Base-by-base conservation (phyloP, 169 alveolate species). In the Amoebophrya sp. region DNA sequence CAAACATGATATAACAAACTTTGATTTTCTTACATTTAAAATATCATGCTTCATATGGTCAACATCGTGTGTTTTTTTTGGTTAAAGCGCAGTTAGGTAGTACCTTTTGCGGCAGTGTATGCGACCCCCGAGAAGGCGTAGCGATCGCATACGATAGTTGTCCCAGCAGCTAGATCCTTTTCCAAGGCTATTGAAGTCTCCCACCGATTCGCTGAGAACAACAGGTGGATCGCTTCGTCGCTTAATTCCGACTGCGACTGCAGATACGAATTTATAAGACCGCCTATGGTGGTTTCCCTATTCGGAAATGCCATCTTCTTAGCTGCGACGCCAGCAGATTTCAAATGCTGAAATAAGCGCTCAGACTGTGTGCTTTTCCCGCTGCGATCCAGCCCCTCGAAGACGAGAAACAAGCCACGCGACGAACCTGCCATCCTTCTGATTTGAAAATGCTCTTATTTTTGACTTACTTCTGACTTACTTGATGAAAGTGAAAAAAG, bases 61-160 rank as follows among this genome's bases (percentile, higher is more conserved):
- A n/a, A n/a, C n/a, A n/a, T n/a, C n/a, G n/a, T n/a, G n/a, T n/a
- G n/a, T n/a, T n/a, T n/a, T n/a, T n/a, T n/a, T n/a, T n/a, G n/a
- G n/a, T n/a, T n/a, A n/a, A n/a, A n/a, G n/a, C n/a, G n/a, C n/a
- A n/a, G 12, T 65, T 65, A 65, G 33, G 36, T 12, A 6, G 1
- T 65, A 65, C 83, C 83, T 65, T 65, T 65, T 36, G 83, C 83
- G 36, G 83, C 83, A 12, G 83, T 65, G 26, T 65, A 65, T 36
- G 83, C 83, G 33, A 65, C 83, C 33, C 83, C 83, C 2, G 83
- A 65, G n/a, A 65, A 65, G 83, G 83, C 83, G 83, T 65, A 65
- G 18, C 83, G 12, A 65, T 65, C 83, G 83, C 83, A 65, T 0
- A 65, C 83, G 83, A 65, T 65, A 29, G 83, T 12, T 36, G 83